phyloP scores from a whole-genome alignment of 2,329 filamentous ascomycete species.

The Ilyonectria robusta region DNA sequence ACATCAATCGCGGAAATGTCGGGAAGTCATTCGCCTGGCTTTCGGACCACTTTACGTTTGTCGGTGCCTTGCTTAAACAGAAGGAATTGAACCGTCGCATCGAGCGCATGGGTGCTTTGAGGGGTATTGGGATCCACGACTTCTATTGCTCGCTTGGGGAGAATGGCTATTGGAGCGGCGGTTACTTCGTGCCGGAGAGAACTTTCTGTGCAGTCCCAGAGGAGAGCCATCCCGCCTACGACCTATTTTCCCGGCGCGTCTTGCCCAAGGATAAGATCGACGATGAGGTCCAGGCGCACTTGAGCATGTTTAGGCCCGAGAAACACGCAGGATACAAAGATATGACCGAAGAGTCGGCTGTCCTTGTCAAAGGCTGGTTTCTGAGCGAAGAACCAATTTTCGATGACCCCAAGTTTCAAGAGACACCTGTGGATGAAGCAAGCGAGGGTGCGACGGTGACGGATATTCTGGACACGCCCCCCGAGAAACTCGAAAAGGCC shows the following conservation, averaged over 20 bases:
- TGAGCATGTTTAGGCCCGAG: constrained; percentile 73
- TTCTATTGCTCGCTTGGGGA: constrained; percentile 84
- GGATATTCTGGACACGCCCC: constrained; percentile 41
- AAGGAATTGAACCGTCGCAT: constrained; percentile 80
- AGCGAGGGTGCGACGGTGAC: constrained; percentile 47
- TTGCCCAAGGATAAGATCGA: constrained; percentile 70
- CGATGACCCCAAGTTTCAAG: constrained; percentile 62
- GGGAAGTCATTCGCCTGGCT: constrained; percentile 83
- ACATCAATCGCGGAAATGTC: constrained; percentile 71
- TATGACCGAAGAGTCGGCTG: constrained; percentile 72
- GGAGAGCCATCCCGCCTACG: constrained; percentile 58
- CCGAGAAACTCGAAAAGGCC: constrained; percentile 31
- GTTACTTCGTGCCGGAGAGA: constrained; percentile 74
- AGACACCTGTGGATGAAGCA: constrained; percentile 55
- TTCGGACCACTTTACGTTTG: constrained; percentile 87
- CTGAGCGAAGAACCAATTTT: constrained; percentile 59
- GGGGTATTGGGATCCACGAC: constrained; percentile 78
- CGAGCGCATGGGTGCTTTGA: constrained; percentile 71
- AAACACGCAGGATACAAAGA: constrained; percentile 75
- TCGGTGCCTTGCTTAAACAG: constrained; percentile 82
- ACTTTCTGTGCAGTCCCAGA: constrained; percentile 84
- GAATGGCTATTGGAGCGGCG: constrained; percentile 74
- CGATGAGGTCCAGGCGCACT: constrained; percentile 82
- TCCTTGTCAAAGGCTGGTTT: constrained; percentile 72
- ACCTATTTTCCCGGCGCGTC: constrained; percentile 66